These are phyloP conservation scores for Clarireedia homoeocarpa DNA, from an alignment of 2,329 filamentous ascomycete genomes.

Conservation along the genomic window DNA sequence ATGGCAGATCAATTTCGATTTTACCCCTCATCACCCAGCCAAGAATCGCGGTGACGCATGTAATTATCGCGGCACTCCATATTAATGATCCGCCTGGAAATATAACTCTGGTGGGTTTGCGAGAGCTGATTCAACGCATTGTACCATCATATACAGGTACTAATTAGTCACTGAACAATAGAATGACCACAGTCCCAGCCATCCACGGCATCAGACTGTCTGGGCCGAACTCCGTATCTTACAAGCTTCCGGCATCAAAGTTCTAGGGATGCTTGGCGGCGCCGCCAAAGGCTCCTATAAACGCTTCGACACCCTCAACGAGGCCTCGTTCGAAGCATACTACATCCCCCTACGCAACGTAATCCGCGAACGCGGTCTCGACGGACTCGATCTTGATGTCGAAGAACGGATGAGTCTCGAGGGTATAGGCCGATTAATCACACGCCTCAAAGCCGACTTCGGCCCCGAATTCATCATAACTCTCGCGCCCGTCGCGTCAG, in stretches of 20 bases:
- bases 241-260: conserved; percentile 66
- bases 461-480: conserved; percentile 67
- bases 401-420: conserved; percentile 67
- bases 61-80: conserved; percentile 83
- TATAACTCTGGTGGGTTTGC: conserved; percentile 38
- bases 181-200: conserved; percentile 69
- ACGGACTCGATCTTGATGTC: conserved; percentile 71
- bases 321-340: conserved; percentile 60
- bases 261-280: conserved; percentile 82
- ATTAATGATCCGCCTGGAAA: conserved; percentile 58
- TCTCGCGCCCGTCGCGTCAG: conserved; percentile 73
- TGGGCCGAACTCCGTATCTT: conserved; percentile 72
- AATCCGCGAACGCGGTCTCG: conserved; percentile 51
- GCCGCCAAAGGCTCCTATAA: conserved; percentile 69
- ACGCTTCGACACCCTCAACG: conserved; percentile 44
- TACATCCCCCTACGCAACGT: conserved; percentile 62
- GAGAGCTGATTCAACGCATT: conserved; percentile 71
- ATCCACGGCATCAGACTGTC: conserved; percentile 59
- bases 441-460: conserved; percentile 61
- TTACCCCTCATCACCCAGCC: conserved; percentile 41
- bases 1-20: conserved; percentile 49
- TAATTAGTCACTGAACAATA: conserved; percentile 32
- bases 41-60: conserved; percentile 62
- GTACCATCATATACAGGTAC: conserved; percentile 38
- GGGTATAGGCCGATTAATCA: conserved; percentile 59